These are phyloP conservation scores for Cryphonectria parasitica DNA, from an alignment of 2,329 filamentous ascomycete species.

Conservation along the genomic window DNA sequence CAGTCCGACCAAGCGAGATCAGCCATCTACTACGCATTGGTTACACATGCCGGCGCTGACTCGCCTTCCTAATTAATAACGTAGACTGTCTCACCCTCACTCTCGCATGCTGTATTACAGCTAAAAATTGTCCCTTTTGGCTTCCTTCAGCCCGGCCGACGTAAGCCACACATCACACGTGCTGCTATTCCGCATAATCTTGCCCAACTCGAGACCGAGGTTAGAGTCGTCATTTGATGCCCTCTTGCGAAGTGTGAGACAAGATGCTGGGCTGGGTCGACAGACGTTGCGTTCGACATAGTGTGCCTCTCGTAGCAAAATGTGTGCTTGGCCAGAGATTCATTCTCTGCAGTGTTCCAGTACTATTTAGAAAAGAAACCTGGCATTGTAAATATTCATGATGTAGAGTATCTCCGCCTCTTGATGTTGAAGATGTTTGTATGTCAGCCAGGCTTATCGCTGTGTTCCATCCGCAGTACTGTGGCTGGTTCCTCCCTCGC, in stretches of 20 bases:
- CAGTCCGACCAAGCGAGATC: constrained; percentile 1
- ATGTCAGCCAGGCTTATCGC: neutral
- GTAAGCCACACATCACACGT: neutral
- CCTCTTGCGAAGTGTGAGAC: neutral
- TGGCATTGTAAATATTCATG: neutral
- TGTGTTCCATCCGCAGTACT: neutral
- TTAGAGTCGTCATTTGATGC: neutral
- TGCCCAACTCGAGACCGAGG: neutral
- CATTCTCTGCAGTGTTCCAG: neutral
- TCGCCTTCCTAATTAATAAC: neutral
- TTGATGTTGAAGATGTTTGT: neutral
- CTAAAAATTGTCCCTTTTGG: neutral
- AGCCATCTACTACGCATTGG: neutral
- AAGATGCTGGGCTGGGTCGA: neutral
- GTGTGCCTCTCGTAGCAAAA: neutral
- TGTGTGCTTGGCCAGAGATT: neutral
- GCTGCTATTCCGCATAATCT: neutral
- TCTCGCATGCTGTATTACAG: neutral
- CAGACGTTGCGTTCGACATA: neutral
- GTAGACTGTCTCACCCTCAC: neutral
- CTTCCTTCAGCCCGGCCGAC: neutral
- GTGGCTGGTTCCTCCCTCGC: neutral
- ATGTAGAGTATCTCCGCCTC: neutral
- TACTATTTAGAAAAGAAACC: neutral
- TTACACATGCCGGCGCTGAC: neutral